phyloP scores from a whole-genome alignment of 2,329 filamentous ascomycete genomes.

The Harringtonia aguacate region DNA sequence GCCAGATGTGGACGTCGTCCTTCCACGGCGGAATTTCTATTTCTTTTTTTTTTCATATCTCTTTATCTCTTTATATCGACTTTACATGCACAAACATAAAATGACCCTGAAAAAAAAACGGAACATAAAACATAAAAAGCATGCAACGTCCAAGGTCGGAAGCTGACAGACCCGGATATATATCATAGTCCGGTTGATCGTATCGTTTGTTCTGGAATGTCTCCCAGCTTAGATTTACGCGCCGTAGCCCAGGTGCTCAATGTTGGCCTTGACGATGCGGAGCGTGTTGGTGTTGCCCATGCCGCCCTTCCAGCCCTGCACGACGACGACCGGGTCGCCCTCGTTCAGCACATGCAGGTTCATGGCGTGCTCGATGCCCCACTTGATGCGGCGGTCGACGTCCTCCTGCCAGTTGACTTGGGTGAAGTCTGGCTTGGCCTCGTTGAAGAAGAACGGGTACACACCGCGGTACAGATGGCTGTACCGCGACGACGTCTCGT shows the following conservation, averaged over 20 bases:
- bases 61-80: no score
- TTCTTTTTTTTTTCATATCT: no score
- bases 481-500: slow-evolving; percentile 72
- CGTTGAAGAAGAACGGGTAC: slow-evolving; percentile 91
- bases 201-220: background rate
- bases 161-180: no score
- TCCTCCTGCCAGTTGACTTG: slow-evolving; percentile 97
- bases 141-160: no score
- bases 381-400: slow-evolving; percentile 94
- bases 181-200: no score
- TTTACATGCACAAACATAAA: no score
- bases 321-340: slow-evolving; percentile 69
- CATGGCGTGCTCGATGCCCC: slow-evolving; percentile 82
- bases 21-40: no score
- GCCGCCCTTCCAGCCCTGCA: slow-evolving; percentile 85
- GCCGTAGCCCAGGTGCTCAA: slow-evolving; percentile 46
- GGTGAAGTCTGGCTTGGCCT: slow-evolving; percentile 89
- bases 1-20: no score
- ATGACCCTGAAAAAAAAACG: no score
- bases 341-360: slow-evolving; percentile 65
- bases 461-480: slow-evolving; percentile 95
- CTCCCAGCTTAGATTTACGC: slow-evolving; percentile 18
- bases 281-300: slow-evolving; percentile 86
- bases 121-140: no score
- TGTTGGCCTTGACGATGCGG: slow-evolving; percentile 51